Evolutionary conservation across 148 eudicot genomes (phyloP), one percentile per base, ranked within the genome.

Genomic region (Drosera capensis): DNA sequence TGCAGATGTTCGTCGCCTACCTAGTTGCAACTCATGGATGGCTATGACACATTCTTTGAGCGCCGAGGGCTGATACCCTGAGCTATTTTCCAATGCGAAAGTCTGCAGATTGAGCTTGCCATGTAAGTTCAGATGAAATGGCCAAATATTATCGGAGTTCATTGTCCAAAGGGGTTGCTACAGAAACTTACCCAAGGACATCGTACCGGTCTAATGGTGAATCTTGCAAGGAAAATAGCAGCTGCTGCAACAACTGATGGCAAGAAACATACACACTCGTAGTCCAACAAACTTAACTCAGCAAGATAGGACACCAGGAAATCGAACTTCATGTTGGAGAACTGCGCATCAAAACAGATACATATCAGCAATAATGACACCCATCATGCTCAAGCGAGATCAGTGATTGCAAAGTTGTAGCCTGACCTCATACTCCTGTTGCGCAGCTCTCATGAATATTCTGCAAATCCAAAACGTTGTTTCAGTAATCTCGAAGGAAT

Each of bases 161-260:
- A 40, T 7, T 9, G 8, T 17, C 9, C 23, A 3, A 3, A 7
- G 30, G 8, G 9, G 8, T 20, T 36, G n/a, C n/a, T n/a, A n/a
- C n/a, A n/a, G n/a, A n/a, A n/a, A n/a, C 78, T 72, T 46, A 76
- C 82, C 78, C 80, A 68, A 21, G 74, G 79, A 25, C 59, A 56
- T 25, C n/a, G 30, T 15, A 54, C 49, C 45, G 86, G 77, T 23
- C 59, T 49, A 18, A 74, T 15, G 40, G 60, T 78, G 23, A 78
- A 65, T 25, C 58, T 65, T 30, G 80, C 61, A 11, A 78, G 65
- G 68, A 74, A 78, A 15, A 74, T 56, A 19, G 54, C 77, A 34
- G 85, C 68, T 49, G 85, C 85, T 39, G 85, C 85, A 58, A 74
- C 40, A 25, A 62, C 23, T 35, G 85, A 78, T 42, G 85, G 85